A percentile compares a stretch with the other conserved stretches of the same genome.
Evolutionary conservation across 495 filamentous ascomycete species (phyloP).

Genomic region (Lepidopterella palustris): DNA sequence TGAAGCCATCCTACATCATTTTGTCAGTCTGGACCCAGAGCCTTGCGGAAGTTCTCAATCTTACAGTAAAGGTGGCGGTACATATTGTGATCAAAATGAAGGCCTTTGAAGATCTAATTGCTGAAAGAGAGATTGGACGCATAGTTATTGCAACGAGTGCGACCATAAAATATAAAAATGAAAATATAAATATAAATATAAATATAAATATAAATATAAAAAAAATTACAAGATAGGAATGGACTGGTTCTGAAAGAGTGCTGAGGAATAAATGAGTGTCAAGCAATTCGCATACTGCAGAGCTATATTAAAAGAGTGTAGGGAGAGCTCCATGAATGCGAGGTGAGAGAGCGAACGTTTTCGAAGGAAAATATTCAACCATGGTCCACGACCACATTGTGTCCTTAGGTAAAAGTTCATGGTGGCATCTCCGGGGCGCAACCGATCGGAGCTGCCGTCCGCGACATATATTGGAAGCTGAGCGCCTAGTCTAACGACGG

Average conservation of each 20-base stretch:
- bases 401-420: no score
- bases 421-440: no score
- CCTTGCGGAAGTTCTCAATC: background rate
- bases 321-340: no score
- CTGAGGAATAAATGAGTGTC: no score
- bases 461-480: background rate
- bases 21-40: background rate
- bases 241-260: no score
- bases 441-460: no score
- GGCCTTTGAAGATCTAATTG: constrained; percentile 1
- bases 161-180: background rate
- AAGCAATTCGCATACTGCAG: no score
- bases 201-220: no score
- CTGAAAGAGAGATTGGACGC: background rate
- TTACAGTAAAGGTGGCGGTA: constrained; percentile 8
- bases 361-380: background rate
- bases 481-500: background rate
- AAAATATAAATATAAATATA: no score
- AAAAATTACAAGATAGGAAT: no score
- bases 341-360: background rate
- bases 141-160: background rate
- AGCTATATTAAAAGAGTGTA: background rate
- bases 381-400: background rate
- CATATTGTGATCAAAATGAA: constrained; percentile 10
- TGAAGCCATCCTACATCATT: constrained; percentile 2